Base-by-base conservation (phyloP, 148 eudicot genomes). In the Vaccinium darrowii region DNA sequence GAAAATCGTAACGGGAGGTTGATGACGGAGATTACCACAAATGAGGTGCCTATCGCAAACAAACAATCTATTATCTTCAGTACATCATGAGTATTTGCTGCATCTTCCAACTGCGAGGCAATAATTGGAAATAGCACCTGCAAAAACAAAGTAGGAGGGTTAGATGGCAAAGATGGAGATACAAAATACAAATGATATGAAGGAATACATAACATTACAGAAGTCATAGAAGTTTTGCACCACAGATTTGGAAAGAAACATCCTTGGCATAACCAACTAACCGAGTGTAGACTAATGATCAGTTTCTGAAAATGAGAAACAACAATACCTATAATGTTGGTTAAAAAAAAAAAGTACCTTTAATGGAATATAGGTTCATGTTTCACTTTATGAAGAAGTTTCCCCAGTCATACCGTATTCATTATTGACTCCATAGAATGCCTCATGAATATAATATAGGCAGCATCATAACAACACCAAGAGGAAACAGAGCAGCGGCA, bases 41-140 rank as follows among this genome's bases (percentile, higher is more conserved):
- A 90, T 33, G 96, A 93, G 63, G 96, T 89, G 90, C 98, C 93
- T 74, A 92, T 47, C 23, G 96, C 88, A 89, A 93, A 93, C 14
- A 95, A 87, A 86, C 94, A 95, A 83, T 93, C 91, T 91, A 92
- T 95, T 75, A 93, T 90, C 83, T 85, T 93, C 86, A 88, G 79
- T 16, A 86, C 78, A 84, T 92, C 96, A 84, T 82, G 87, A 77
- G 85, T 58, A 62, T 87, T 81, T 74, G 89, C 86, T 78, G 95
- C 91, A 76, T 47, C 36, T 87, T 89, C 93, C 86, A 95, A 85
- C 80, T 90, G 90, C 78, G 88, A 86, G 71, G 91, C 89, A 82
- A 89, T 84, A 67, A 91, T 84, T 63, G 98, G 95, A 82, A 89
- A 81, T 84, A 95, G 93, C 67, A 93, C 91, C 95, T 93, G 85